These are phyloP conservation scores for Plenodomus tracheiphilus DNA, from an alignment of 2,329 filamentous ascomycete genomes.

Conservation along the genomic window DNA sequence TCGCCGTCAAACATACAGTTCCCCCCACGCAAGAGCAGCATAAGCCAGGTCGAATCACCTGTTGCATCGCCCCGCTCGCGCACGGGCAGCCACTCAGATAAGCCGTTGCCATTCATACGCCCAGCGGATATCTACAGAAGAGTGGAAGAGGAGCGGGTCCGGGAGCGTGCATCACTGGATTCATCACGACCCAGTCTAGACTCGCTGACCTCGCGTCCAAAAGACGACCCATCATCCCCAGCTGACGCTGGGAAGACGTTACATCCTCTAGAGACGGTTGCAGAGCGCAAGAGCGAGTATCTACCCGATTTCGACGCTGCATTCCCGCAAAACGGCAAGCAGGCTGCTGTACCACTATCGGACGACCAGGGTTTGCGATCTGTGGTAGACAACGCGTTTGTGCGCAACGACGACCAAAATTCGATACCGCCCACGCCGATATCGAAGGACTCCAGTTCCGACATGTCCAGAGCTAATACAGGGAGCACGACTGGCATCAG, in stretches of 20 bases:
- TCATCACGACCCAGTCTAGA: constrained; percentile 62
- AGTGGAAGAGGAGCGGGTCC: constrained; percentile 66
- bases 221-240: constrained; percentile 23
- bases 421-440: constrained; percentile 57
- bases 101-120: constrained; percentile 66
- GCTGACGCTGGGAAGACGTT: constrained; percentile 26
- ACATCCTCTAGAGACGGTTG: constrained; percentile 55
- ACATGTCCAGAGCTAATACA: constrained; percentile 63
- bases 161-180: constrained; percentile 60
- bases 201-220: constrained; percentile 43
- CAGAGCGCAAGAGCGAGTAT: constrained; percentile 63
- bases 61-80: constrained; percentile 30
- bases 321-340: constrained; percentile 12
- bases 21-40: constrained; percentile 65
- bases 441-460: constrained; percentile 48
- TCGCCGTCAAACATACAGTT: constrained; percentile 49
- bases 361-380: constrained; percentile 43
- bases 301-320: constrained; percentile 49
- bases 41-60: constrained; percentile 49
- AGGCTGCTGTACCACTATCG: constrained; percentile 17
- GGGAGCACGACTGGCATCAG: constrained; percentile 66
- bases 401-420: constrained; percentile 59
- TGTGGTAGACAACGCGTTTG: constrained; percentile 68
- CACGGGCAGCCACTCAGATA: constrained; percentile 46
- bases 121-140: constrained; percentile 79